A percentile compares a stretch with the other conserved stretches of the same genome.
These are phyloP conservation scores for Suillus subluteus DNA, from an alignment of 768 basidiomycete species.

Conservation along the genomic window DNA sequence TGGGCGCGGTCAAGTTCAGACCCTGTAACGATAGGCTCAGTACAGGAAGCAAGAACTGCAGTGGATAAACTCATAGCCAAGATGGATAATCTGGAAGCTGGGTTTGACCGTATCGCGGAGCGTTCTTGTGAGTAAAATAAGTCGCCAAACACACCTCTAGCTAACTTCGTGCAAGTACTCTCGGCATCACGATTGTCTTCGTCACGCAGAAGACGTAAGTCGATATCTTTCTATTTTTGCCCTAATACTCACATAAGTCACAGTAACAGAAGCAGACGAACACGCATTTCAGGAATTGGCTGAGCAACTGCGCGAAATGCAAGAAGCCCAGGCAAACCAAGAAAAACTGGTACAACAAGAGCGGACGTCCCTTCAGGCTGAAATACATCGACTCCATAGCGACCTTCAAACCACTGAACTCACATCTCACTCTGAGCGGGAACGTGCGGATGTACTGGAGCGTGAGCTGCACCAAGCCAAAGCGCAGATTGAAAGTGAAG, in stretches of 20 bases:
- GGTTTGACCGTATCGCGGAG: conserved; percentile 87
- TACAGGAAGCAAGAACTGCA: conserved; percentile 60
- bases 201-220: conserved; percentile 75
- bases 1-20: conserved; percentile 52
- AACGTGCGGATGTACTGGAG: conserved; percentile 59
- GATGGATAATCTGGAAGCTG: conserved; percentile 79
- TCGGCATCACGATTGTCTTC: conserved; percentile 72
- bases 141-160: conserved; percentile 3
- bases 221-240: conserved; percentile 4
- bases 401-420: conserved; percentile 46
- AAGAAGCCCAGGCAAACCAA: conserved; percentile 58
- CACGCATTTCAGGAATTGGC: conserved; percentile 73
- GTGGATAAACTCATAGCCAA: conserved; percentile 72
- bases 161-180: conserved; percentile 52
- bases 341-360: conserved; percentile 65
- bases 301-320: conserved; percentile 63
- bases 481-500: conserved; percentile 66
- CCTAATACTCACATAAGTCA: conserved; percentile 13
- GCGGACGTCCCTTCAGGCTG: conserved; percentile 54
- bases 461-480: conserved; percentile 66
- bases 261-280: conserved; percentile 77
- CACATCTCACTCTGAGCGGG: conserved; percentile 46
- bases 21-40: conserved; percentile 51
- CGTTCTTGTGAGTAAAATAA: conserved; percentile 62
- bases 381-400: conserved; percentile 56